Percentiles rank a stretch among this genome's conserved stretches.
Conservation (phyloP, 805 yeast genomes). For the Teunomyces barrocoloradensis region DNA sequence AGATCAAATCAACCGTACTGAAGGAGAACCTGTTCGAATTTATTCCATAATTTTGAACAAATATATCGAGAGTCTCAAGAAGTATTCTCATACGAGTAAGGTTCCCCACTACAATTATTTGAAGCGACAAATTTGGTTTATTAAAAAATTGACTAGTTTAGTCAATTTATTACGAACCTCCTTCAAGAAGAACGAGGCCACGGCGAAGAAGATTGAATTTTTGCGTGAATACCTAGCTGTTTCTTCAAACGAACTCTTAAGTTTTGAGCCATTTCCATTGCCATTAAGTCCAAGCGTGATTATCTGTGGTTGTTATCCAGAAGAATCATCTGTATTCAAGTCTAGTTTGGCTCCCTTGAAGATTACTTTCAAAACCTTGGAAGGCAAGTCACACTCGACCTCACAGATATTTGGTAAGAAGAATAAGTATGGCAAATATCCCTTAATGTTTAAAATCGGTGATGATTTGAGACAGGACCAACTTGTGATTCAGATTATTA, state of each 20-base stretch:
- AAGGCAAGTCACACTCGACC: conserved; percentile 19
- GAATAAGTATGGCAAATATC: conserved; percentile 48
- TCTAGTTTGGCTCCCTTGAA: conserved; percentile 88
- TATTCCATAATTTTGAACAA: conserved; percentile 37
- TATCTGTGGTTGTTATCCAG: conserved; percentile 74
- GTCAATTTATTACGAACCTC: conserved; percentile 59
- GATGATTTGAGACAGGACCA: conserved; percentile 97
- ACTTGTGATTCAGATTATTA: conserved; percentile 88
- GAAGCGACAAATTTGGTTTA: conserved; percentile 67
- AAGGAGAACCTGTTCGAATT: conserved; percentile 19
- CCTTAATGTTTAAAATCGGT: conserved; percentile 92
- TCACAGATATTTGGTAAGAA: conserved; percentile 36
- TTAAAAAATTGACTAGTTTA: conserved; percentile 60
- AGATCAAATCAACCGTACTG: conserved; percentile 42
- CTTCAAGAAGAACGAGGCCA: conserved; percentile 63
- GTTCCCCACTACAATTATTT: conserved; percentile 36
- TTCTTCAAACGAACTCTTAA: conserved; percentile 36
- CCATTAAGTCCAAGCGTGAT: conserved; percentile 82
- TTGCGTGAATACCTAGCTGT: conserved; percentile 58
- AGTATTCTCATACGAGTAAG: conserved; percentile 24
- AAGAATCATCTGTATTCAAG: conserved; percentile 83
- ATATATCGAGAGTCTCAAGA: conserved; percentile 38
- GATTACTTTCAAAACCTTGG: conserved; percentile 64
- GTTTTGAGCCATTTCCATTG: conserved; percentile 55
- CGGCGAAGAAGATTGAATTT: conserved; percentile 70